These are phyloP conservation scores for Tothia fuscella DNA, from an alignment of 2,329 filamentous ascomycete genomes.

Conservation along the genomic window DNA sequence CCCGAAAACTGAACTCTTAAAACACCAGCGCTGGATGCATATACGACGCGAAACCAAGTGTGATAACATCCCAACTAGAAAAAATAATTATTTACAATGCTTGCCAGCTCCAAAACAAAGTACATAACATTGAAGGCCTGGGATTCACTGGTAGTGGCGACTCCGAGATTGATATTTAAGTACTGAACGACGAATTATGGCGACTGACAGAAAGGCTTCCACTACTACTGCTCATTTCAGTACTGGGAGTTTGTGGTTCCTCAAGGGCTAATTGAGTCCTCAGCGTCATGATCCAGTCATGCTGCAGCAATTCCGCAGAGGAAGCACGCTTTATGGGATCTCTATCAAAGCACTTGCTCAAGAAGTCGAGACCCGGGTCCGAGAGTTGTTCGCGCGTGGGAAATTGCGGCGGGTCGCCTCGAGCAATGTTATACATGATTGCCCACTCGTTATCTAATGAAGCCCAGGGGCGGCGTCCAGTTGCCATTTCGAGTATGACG, in stretches of 20 bases:
- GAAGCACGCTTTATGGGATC: constrained; percentile 70
- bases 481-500: constrained; percentile 95
- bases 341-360: constrained; percentile 73
- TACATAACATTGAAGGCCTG: too few relatives aligned
- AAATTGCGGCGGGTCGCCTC: constrained; percentile 82
- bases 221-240: constrained; percentile 4
- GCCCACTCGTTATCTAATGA: constrained; percentile 98
- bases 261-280: constrained; percentile 35
- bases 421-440: constrained; percentile 99
- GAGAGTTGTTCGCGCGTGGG: constrained; percentile 76
- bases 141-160: too few relatives aligned
- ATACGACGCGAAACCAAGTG: too few relatives aligned
- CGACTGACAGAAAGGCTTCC: background rate
- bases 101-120: too few relatives aligned
- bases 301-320: constrained; percentile 80
- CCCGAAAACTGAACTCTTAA: too few relatives aligned
- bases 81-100: too few relatives aligned
- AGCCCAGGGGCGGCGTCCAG: constrained; percentile 85
- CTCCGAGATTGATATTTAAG: too few relatives aligned
- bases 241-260: constrained; percentile 30
- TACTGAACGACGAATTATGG: too few relatives aligned
- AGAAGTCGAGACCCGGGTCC: constrained; percentile 72
- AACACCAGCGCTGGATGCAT: too few relatives aligned
- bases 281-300: constrained; percentile 65
- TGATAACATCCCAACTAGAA: too few relatives aligned